A percentile compares a stretch with the other conserved stretches of the same genome.
These are phyloP conservation scores for Lyophyllum decastes DNA, from an alignment of 768 basidiomycete species.

Conservation along the genomic window DNA sequence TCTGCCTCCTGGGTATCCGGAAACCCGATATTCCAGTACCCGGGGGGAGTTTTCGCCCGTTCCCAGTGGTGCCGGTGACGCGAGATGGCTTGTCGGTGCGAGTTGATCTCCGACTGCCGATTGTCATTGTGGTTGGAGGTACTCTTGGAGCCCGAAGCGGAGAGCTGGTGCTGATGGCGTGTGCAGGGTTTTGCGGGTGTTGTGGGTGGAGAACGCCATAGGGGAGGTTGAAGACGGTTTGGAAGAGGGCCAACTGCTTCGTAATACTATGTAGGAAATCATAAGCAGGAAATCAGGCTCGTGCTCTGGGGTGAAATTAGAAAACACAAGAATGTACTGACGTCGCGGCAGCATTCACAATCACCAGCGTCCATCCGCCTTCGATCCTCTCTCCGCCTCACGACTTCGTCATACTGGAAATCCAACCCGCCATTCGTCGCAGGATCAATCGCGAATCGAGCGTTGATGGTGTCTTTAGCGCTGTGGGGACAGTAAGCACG, in stretches of 20 bases:
- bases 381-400: constrained; percentile 65
- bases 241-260: constrained; percentile 75
- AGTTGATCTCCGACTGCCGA: constrained; percentile 32
- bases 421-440: constrained; percentile 62
- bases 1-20: constrained; percentile 81
- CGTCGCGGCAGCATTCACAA: constrained; percentile 82
- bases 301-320: background rate
- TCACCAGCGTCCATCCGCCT: constrained; percentile 71
- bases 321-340: constrained; percentile 31
- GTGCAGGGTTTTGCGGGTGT: constrained; percentile 33
- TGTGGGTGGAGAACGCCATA: constrained; percentile 68
- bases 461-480: constrained; percentile 53
- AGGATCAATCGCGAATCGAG: constrained; percentile 66
- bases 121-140: constrained; percentile 1
- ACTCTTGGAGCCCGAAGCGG: constrained; percentile 3
- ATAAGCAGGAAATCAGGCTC: constrained; percentile 1
- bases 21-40: constrained; percentile 91
- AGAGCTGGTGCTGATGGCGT: constrained; percentile 16
- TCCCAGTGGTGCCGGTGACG: constrained; percentile 74
- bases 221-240: constrained; percentile 59
- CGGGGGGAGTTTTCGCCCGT: constrained; percentile 75
- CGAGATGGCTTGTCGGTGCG: constrained; percentile 73
- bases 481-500: constrained; percentile 16
- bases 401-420: constrained; percentile 78
- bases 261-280: constrained; percentile 63